Conservation (phyloP, 2,329 filamentous ascomycete species). For the Talaromyces rugulosus region DNA sequence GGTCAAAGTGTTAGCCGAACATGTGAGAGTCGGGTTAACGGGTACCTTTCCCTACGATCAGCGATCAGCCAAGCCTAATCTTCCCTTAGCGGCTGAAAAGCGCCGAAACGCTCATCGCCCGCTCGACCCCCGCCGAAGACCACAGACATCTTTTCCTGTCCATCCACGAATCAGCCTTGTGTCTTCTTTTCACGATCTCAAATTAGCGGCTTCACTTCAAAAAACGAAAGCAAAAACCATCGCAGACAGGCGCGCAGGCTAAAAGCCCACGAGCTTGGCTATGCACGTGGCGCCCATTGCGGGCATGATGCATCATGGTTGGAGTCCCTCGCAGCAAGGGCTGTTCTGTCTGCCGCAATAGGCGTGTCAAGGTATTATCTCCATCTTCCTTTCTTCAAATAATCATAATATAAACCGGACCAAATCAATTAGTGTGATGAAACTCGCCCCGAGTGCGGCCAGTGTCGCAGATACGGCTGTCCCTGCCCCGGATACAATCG, state of each 20-base stretch:
- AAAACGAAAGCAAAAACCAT: not conserved
- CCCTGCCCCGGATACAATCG: constrained; percentile 22
- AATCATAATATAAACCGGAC: not conserved
- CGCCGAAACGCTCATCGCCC: not conserved
- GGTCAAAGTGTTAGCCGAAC: too few species aligned
- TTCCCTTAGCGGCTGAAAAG: not conserved
- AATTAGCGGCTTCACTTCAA: not conserved
- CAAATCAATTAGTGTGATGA: constrained; percentile 24
- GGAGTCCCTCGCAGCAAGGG: constrained; percentile 40
- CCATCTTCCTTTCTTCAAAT: not conserved
- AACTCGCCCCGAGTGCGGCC: constrained; percentile 24
- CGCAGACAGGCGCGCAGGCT: not conserved
- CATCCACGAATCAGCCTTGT: not conserved
- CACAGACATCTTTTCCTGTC: not conserved
- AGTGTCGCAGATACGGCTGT: constrained; percentile 26
- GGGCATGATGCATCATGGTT: constrained; percentile 29
- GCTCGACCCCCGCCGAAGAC: not conserved
- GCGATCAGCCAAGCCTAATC: too few species aligned
- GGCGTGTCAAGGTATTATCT: constrained; percentile 32
- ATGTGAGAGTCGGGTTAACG: too few species aligned
- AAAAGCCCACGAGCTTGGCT: not conserved
- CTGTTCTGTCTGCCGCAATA: constrained; percentile 36
- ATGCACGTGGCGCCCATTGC: not conserved
- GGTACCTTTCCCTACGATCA: too few species aligned
- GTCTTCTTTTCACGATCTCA: not conserved